phyloP scores from a whole-genome alignment of 306 rosid genomes.

The Lathyrus sativus region DNA sequence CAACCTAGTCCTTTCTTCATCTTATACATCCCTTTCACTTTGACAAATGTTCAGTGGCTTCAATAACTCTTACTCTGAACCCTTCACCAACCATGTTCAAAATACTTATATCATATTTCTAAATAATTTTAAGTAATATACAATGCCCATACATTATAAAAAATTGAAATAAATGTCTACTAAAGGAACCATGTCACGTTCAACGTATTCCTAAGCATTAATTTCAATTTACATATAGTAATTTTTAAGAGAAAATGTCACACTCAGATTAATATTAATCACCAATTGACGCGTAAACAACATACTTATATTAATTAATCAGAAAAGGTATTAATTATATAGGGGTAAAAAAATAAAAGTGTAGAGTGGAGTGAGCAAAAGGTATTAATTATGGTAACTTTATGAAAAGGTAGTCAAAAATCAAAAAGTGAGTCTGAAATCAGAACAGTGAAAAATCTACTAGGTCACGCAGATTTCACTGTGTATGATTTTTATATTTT shows the following conservation, averaged over 20 bases:
- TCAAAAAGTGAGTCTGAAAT: neutral
- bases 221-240: conserved; percentile 9
- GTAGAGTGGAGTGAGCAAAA: conserved; percentile 13
- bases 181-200: conserved; percentile 23
- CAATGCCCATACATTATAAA: neutral
- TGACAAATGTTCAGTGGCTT: conserved; percentile 1
- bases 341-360: neutral
- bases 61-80: conserved; percentile 36
- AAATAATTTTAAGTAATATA: conserved; percentile 6
- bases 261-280: neutral
- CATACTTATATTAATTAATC: neutral
- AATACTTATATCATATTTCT: conserved; percentile 22
- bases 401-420: conserved; percentile 43
- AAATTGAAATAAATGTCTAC: conserved; percentile 16
- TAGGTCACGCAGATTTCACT: conserved; percentile 25
- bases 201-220: conserved; percentile 28
- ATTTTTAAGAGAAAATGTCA: neutral
- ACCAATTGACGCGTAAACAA: neutral
- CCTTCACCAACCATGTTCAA: conserved; percentile 41
- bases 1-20: conserved; percentile 76
- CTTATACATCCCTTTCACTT: conserved; percentile 39
- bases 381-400: conserved; percentile 37
- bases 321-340: neutral
- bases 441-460: conserved; percentile 4
- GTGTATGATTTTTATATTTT: neutral